Evolutionary conservation across 2,329 filamentous ascomycete genomes (phyloP).

Genomic region (Verticillium dahliae): DNA sequence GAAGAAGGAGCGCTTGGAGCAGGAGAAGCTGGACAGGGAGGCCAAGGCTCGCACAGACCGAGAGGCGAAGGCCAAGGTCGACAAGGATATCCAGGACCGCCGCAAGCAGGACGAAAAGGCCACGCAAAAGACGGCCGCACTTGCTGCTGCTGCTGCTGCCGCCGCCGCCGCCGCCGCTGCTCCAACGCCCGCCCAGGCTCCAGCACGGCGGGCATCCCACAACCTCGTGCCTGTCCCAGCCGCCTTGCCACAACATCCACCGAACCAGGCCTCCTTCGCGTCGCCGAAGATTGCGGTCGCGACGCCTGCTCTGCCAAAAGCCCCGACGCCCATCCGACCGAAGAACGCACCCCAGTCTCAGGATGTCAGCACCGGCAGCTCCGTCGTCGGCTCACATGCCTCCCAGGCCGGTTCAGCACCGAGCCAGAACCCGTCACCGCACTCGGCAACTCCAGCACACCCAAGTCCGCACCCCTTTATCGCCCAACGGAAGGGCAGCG

Average conservation of each 20-base stretch:
- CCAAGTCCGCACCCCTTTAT: constrained; percentile 59
- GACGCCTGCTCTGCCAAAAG: constrained; percentile 77
- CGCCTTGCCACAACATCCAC: constrained; percentile 52
- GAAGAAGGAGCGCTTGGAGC: constrained; percentile 53
- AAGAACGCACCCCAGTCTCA: constrained; percentile 55
- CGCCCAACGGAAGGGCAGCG: constrained; percentile 57
- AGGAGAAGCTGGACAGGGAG: constrained; percentile 51
- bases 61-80: constrained; percentile 26
- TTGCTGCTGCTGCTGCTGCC: constrained; percentile 28
- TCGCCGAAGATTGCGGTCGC: constrained; percentile 77
- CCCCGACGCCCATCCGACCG: constrained; percentile 69
- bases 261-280: constrained; percentile 51
- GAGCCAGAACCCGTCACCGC: constrained; percentile 54
- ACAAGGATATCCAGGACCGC: constrained; percentile 31
- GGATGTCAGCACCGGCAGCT: constrained; percentile 55
- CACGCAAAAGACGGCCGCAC: constrained; percentile 30
- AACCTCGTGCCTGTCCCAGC: constrained; percentile 36
- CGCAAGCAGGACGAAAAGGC: constrained; percentile 35
- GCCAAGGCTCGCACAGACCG: constrained; percentile 18
- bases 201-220: constrained; percentile 23
- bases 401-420: constrained; percentile 53
- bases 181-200: constrained; percentile 31
- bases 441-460: constrained; percentile 56
- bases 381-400: constrained; percentile 62
- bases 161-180: constrained; percentile 29